A percentile compares a stretch with the other conserved stretches of the same genome.
phyloP scores from a whole-genome alignment of 2,329 filamentous ascomycete genomes.

The Fusarium lyarnte region DNA sequence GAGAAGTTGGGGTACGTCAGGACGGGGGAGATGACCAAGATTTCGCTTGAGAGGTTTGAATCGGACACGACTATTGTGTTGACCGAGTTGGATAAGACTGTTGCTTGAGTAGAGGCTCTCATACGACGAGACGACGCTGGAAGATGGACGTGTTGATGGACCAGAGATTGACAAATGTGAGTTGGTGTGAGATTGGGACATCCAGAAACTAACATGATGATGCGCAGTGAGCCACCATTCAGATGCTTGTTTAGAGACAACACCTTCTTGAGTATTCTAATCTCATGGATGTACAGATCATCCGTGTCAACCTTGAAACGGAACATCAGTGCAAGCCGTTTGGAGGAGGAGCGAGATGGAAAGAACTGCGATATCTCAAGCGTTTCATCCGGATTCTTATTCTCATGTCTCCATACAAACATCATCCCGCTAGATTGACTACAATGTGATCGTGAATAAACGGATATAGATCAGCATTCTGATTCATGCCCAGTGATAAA shows the following conservation, averaged over 20 bases:
- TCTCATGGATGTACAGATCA: not conserved
- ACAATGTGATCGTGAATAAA: not conserved
- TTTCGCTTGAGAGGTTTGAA: conserved; percentile 42
- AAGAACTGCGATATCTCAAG: not conserved
- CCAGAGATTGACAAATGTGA: not conserved
- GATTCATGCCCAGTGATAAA: not conserved
- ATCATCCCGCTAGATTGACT: not conserved
- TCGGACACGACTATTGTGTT: conserved; percentile 45
- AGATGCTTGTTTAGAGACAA: not conserved
- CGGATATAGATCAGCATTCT: not conserved
- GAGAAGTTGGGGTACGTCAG: conserved; percentile 45
- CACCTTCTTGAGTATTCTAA: too few species aligned
- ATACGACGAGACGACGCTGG: not conserved
- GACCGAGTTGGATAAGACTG: conserved; percentile 49
- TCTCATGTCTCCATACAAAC: not conserved
- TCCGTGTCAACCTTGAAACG: not conserved
- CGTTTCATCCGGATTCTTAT: not conserved
- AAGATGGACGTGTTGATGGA: not conserved
- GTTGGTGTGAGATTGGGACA: not conserved
- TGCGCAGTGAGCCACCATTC: not conserved
- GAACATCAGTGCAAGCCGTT: not conserved
- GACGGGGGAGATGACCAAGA: conserved; percentile 48
- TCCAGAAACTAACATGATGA: not conserved
- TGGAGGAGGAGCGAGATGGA: not conserved
- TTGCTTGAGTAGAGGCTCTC: not conserved